Base-by-base conservation (phyloP, 2,329 filamentous ascomycete species). In the Ambrosiella beaveri region DNA sequence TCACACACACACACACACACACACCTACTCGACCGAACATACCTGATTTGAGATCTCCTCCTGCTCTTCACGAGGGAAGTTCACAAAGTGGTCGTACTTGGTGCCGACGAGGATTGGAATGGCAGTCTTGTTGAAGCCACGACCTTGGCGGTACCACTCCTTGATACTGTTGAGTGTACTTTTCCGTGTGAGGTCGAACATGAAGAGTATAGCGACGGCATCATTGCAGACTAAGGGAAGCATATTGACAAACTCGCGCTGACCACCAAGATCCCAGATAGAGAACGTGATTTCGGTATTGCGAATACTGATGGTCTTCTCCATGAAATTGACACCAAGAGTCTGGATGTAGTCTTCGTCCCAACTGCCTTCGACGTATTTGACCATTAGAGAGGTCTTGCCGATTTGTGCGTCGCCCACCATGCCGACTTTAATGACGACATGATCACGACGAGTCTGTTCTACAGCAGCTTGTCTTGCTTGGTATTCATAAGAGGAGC, bases 281-380 rank as follows among this genome's bases (percentile, higher is more conserved):
- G 89, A 95, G 73, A 98, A 98, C 49, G 93, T 98, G 70, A 98
- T 98, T 72, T 98, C 93, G 13, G 93, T 98, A 72, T 98, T 98
- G 62, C 93, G 86, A 71, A 98, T 98, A 62, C 88, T 95, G 68
- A 98, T 98, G 40, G 93, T 98, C 78, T 98, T 98, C 71, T 98
- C 93, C 93, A 98, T 98, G 72, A 98, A 98, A 71, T 98, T 98
- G 71, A 98, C 93, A 64, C 93, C 93, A 50, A 98, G 75, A 19
- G 93, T 98, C 73, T 98, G 93, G 67, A 98, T 98, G 71, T 98
- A 98, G 70, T 98, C 93, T 73, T 98, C 93, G 70, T 98, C 93
- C 89, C 93, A 98, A 71, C 90, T 96, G 61, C 93, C 93, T 73
- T 98, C 93, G 58, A 98, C 93, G 68, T 98, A 98, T 71, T 98